A percentile compares a stretch with the other conserved stretches of the same genome.
Conservation (phyloP, 2,329 filamentous ascomycete species). For the Parasarocladium wereldwijsianum region DNA sequence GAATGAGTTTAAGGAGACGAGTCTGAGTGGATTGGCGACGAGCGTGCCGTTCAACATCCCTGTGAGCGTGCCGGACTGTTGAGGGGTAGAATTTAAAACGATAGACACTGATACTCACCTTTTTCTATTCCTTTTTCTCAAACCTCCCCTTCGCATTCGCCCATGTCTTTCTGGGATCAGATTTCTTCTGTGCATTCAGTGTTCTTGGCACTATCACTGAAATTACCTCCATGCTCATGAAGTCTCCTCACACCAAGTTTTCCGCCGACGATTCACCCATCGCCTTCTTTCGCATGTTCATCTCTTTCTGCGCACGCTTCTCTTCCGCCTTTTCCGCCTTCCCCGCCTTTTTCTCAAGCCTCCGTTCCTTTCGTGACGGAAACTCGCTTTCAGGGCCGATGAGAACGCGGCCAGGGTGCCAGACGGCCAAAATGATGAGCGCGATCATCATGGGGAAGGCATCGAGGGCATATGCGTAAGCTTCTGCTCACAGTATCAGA, state of each 20-base stretch:
- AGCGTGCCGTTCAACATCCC: slow-evolving; percentile 34
- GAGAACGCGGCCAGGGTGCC: background rate
- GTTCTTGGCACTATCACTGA: no score
- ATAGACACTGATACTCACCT: no score
- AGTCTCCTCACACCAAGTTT: no score
- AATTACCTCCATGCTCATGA: no score
- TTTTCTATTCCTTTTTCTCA: no score
- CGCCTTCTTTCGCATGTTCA: background rate
- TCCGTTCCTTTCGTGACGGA: background rate
- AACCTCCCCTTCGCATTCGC: no score
- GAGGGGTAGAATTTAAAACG: no score
- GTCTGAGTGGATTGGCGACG: slow-evolving; percentile 32
- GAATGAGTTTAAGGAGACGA: slow-evolving; percentile 39
- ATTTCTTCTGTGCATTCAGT: no score
- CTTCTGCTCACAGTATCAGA: no score
- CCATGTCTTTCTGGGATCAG: no score
- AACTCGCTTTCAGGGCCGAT: background rate
- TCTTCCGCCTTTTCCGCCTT: background rate
- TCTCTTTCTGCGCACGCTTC: background rate
- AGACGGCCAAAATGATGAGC: background rate
- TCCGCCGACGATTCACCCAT: no score
- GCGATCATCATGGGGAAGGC: background rate
- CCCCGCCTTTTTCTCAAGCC: background rate
- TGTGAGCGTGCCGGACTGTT: slow-evolving; percentile 37
- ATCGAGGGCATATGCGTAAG: background rate